Evolutionary conservation across 1,284 basidiomycete species (phyloP), one percentile per base, ranked within the genome.

Genomic region (Pseudozyma hubeiensis): DNA sequence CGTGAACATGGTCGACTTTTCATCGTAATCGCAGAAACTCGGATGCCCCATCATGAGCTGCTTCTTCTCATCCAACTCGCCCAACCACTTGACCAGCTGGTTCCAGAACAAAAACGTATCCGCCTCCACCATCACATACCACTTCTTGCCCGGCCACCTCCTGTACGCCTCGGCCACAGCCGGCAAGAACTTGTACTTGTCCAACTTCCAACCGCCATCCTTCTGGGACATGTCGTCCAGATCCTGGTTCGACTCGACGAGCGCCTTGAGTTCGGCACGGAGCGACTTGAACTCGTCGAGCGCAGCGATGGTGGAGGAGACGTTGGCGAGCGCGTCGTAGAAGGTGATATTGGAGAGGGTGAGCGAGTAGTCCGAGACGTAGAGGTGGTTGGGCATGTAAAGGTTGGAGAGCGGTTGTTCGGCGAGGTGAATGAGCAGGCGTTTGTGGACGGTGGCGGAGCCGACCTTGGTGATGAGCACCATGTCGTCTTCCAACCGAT

Each of bases 101-200:
- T 69, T 47, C 48, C 53, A 75, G 14, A 78, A 73, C 7, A 78
- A 2, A 58, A 77, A 78, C 45, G 77, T 77, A 45, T 78, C 77
- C 4, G 77, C 77, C 41, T 78, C 77, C 10, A 78, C 74, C 33
- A 75, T 49, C 11, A 78, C 62, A 37, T 69, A 76, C 68, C 73
- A 78, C 45, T 75, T 74, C 4, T 51, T 62, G 8, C 24, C 14
- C 0, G 74, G 74, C 11, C 24, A 77, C 3, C 55, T 31, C 0
- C 68, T 29, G 34, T 54, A 74, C 11, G 70, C 68, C 31, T 76
- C 65, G 1, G 52, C 68, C 24, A 76, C 44, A 29, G 65, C 58
- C 5, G 77, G 77, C 5, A 78, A 41, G 24, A 78, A 78, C 50
- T 78, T 77, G 64, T 70, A 78, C 47, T 73, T 78, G 53, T 71